A percentile compares a stretch with the other conserved stretches of the same genome.
phyloP scores from a whole-genome alignment of 2,329 filamentous ascomycete genomes.

The Sporothrix pallida region DNA sequence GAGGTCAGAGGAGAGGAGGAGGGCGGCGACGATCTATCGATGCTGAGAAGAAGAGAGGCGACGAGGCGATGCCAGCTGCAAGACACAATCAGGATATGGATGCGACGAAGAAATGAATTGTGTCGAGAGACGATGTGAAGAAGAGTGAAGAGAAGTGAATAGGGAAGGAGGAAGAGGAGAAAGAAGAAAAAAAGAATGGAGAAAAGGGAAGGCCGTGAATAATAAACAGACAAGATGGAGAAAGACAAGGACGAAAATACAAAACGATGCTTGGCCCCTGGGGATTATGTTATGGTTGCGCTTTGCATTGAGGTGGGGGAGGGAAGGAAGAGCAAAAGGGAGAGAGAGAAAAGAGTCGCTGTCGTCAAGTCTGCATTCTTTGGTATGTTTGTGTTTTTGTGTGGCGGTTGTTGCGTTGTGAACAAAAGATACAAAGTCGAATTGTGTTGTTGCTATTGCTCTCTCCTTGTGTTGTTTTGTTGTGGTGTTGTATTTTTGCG shows the following conservation, averaged over 20 bases:
- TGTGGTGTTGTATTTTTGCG: slow-evolving; percentile 24
- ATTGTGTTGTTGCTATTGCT: slow-evolving; percentile 6
- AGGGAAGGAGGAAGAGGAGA: neutral
- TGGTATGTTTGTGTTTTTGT: slow-evolving; percentile 12
- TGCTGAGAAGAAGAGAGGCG: slow-evolving; percentile 19
- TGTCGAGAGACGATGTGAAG: neutral
- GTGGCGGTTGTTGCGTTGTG: slow-evolving; percentile 12
- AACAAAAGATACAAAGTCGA: neutral
- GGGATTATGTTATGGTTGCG: slow-evolving; percentile 24
- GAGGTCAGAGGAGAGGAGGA: neutral
- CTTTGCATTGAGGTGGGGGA: slow-evolving; percentile 10
- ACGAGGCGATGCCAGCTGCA: neutral
- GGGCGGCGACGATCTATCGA: slow-evolving; percentile 9
- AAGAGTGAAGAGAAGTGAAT: slow-evolving; percentile 25
- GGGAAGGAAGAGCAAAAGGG: neutral
- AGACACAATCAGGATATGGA: neutral
- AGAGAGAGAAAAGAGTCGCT: neutral
- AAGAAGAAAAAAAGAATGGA: slow-evolving; percentile 5
- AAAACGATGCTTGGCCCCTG: slow-evolving; percentile 22
- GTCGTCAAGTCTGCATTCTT: slow-evolving; percentile 34
- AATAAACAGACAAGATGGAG: slow-evolving; percentile 1
- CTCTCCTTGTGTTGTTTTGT: too few species aligned
- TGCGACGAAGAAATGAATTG: too few species aligned
- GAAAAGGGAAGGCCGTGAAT: slow-evolving; percentile 10
- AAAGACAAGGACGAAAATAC: neutral